A percentile compares a stretch with the other conserved stretches of the same genome.
Conservation (phyloP, 169 alveolate genomes). For the Plasmodium malariae region DNA sequence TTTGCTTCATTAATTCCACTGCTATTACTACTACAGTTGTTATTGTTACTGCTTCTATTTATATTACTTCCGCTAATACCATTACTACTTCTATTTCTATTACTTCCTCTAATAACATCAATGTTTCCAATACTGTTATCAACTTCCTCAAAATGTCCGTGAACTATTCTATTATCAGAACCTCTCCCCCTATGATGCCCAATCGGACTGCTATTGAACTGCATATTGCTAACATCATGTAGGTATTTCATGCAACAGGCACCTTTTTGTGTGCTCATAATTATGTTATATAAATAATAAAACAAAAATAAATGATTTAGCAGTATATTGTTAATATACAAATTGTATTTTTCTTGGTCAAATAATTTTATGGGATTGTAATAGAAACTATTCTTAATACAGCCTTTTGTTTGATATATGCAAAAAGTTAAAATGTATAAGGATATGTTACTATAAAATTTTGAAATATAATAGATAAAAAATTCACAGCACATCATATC, state of each 20-base stretch:
- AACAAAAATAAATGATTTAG: conserved; percentile 60
- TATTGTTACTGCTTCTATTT: not conserved
- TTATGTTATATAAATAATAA: conserved; percentile 57
- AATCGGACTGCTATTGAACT: not conserved
- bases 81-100: not conserved
- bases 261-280: not conserved
- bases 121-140: no score
- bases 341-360: conserved; percentile 74
- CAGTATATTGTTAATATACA: conserved; percentile 67
- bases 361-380: conserved; percentile 65
- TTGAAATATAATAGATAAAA: conserved; percentile 50
- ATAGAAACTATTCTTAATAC: conserved; percentile 40
- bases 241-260: not conserved
- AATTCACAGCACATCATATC: conserved; percentile 39
- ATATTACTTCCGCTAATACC: not conserved
- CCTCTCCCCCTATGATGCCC: no score
- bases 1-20: not conserved
- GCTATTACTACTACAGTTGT: not conserved
- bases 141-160: no score
- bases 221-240: not conserved
- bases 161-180: no score
- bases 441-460: conserved; percentile 23
- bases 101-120: no score
- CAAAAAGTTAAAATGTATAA: conserved; percentile 50
- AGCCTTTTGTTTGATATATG: conserved; percentile 62